Percentiles rank a stretch among this genome's conserved stretches.
Conservation (phyloP, 345 rosid genomes). For the Pistacia vera region DNA sequence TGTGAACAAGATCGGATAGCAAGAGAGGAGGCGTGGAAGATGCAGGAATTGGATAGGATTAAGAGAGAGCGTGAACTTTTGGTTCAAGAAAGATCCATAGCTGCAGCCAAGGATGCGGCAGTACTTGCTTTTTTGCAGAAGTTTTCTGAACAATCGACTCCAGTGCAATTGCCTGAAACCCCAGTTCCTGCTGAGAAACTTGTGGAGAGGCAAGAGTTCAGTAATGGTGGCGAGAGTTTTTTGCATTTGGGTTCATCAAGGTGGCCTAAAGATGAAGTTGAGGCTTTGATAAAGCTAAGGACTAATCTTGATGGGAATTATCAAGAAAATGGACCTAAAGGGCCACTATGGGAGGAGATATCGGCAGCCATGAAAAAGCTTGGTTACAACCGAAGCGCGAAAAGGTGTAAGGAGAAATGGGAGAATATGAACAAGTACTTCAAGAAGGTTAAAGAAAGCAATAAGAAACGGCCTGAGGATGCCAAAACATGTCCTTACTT, state of each 20-base stretch:
- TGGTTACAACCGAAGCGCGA: constrained; percentile 74
- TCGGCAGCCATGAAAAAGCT: constrained; percentile 65
- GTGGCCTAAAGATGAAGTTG: constrained; percentile 88
- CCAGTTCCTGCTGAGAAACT: constrained; percentile 21
- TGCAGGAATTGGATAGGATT: constrained; percentile 62
- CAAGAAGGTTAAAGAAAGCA: constrained; percentile 85
- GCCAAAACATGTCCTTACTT: constrained; percentile 92
- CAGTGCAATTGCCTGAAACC: constrained; percentile 21
- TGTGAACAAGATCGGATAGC: constrained; percentile 62
- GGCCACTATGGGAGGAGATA: constrained; percentile 91
- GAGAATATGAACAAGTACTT: constrained; percentile 96
- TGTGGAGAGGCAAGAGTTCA: constrained; percentile 30
- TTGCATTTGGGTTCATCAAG: constrained; percentile 56
- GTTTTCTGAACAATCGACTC: constrained; percentile 47
- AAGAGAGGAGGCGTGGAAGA: constrained; percentile 77
- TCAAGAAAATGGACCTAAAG: constrained; percentile 67
- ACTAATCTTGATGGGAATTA: constrained; percentile 60
- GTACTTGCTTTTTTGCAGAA: constrained; percentile 78
- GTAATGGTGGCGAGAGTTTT: constrained; percentile 32
- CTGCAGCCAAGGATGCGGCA: constrained; percentile 78
- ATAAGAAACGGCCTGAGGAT: constrained; percentile 66
- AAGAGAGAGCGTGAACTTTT: constrained; percentile 58
- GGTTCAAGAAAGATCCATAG: constrained; percentile 69
- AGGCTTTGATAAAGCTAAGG: constrained; percentile 68
- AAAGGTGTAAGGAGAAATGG: constrained; percentile 97